Evolutionary conservation across 2,329 filamentous ascomycete species (phyloP).

Genomic region (Sarocladiaceae sp.): DNA sequence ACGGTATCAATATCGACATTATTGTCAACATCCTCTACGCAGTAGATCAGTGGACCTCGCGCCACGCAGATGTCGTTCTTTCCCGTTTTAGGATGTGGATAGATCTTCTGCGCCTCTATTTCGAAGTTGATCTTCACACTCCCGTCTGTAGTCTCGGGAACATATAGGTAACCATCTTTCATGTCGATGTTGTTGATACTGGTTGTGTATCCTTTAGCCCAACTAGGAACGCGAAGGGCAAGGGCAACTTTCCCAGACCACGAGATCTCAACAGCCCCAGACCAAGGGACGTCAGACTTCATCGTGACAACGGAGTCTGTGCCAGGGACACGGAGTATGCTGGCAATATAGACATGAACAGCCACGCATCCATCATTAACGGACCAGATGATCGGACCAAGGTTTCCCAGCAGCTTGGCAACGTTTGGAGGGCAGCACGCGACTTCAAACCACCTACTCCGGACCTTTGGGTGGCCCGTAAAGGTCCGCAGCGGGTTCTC

Average conservation of each 20-base stretch:
- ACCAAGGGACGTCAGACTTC: too few relatives aligned
- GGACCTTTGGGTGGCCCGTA: constrained; percentile 39
- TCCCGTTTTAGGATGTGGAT: constrained; percentile 52
- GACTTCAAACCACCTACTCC: constrained; percentile 54
- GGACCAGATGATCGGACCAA: too few relatives aligned
- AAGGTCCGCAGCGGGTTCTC: constrained; percentile 57
- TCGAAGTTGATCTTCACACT: constrained; percentile 38
- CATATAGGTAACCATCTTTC: constrained; percentile 48
- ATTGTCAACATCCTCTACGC: constrained; percentile 56
- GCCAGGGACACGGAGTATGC: neutral
- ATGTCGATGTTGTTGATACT: neutral
- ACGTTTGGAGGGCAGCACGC: constrained; percentile 60
- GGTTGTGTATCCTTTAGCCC: too few relatives aligned
- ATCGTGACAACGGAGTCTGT: neutral
- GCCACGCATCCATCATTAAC: constrained; percentile 57
- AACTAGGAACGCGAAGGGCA: too few relatives aligned
- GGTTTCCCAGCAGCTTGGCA: constrained; percentile 47
- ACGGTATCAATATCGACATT: too few relatives aligned
- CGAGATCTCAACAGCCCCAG: too few relatives aligned
- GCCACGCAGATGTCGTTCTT: constrained; percentile 50
- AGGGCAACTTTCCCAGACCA: too few relatives aligned
- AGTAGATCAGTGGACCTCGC: constrained; percentile 57
- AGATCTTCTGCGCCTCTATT: constrained; percentile 42
- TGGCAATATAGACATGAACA: constrained; percentile 32
- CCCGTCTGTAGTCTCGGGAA: constrained; percentile 24